These are phyloP conservation scores for Theobroma grandiflorum DNA, from an alignment of 441 rosid genomes.

Conservation along the genomic window DNA sequence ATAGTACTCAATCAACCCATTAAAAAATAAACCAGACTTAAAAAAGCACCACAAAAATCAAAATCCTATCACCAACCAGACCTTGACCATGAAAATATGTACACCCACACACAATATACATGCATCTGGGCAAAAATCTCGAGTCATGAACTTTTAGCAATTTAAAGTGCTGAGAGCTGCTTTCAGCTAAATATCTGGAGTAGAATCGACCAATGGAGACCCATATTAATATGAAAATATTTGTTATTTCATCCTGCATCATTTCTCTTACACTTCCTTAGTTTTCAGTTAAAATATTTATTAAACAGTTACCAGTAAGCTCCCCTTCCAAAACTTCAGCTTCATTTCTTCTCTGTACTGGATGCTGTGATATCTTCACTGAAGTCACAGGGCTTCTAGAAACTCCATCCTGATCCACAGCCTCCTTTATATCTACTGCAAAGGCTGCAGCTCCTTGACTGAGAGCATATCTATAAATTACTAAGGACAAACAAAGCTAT, in stretches of 20 bases:
- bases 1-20: not conserved
- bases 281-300: constrained; percentile 14
- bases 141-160: not conserved
- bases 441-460: constrained; percentile 79
- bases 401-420: constrained; percentile 34
- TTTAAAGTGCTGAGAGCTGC: not conserved
- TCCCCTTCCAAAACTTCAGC: constrained; percentile 42
- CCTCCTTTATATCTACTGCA: constrained; percentile 77
- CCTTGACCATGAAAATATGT: not conserved
- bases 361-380: constrained; percentile 56
- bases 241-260: not conserved
- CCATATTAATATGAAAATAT: not conserved
- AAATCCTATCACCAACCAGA: not conserved
- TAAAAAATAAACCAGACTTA: not conserved
- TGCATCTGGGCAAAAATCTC: not conserved
- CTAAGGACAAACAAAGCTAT: constrained; percentile 39
- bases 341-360: constrained; percentile 64
- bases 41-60: not conserved
- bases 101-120: not conserved
- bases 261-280: constrained; percentile 1
- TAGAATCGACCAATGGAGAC: not conserved
- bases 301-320: constrained; percentile 52
- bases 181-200: not conserved
- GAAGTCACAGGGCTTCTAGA: constrained; percentile 37
- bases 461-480: constrained; percentile 71